Percentiles rank a stretch among this genome's conserved stretches.
phyloP scores from a whole-genome alignment of 2,329 filamentous ascomycete genomes.

The Epichloe glyceriae region DNA sequence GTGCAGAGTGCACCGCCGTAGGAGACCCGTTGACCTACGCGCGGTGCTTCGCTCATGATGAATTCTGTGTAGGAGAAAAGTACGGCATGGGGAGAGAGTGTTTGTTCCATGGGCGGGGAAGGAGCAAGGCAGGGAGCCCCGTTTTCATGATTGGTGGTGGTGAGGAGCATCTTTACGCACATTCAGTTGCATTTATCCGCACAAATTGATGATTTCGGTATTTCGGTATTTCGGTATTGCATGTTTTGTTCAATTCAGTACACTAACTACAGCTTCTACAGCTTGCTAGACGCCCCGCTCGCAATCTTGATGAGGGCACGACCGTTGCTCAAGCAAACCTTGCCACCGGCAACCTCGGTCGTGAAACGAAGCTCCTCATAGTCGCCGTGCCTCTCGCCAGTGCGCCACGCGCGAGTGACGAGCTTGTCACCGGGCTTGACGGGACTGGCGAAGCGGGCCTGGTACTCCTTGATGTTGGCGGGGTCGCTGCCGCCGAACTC shows the following conservation, averaged over 20 bases:
- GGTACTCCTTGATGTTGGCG: slow-evolving; percentile 74
- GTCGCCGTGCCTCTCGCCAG: slow-evolving; percentile 47
- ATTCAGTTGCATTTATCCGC: no score
- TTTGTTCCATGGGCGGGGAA: neutral
- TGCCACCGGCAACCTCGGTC: slow-evolving; percentile 64
- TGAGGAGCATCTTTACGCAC: no score
- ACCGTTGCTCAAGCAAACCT: slow-evolving; percentile 79
- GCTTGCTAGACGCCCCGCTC: slow-evolving; percentile 44
- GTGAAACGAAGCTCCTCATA: slow-evolving; percentile 79
- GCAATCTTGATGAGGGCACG: slow-evolving; percentile 61
- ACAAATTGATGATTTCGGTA: no score
- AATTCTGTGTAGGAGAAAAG: neutral
- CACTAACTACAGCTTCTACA: slow-evolving; percentile 49
- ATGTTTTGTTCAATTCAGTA: no score
- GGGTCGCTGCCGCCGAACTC: slow-evolving; percentile 65
- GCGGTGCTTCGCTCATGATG: slow-evolving; percentile 26
- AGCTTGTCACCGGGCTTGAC: slow-evolving; percentile 76
- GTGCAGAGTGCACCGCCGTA: slow-evolving; percentile 71
- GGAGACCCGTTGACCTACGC: slow-evolving; percentile 64
- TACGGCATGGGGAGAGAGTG: neutral
- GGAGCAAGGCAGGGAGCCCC: neutral
- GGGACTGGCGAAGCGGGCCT: slow-evolving; percentile 75
- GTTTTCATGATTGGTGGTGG: no score
- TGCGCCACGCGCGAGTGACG: slow-evolving; percentile 69
- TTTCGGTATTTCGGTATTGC: no score